Evolutionary conservation across 2,329 filamentous ascomycete species (phyloP).

Genomic region (Ascochyta rabiei): DNA sequence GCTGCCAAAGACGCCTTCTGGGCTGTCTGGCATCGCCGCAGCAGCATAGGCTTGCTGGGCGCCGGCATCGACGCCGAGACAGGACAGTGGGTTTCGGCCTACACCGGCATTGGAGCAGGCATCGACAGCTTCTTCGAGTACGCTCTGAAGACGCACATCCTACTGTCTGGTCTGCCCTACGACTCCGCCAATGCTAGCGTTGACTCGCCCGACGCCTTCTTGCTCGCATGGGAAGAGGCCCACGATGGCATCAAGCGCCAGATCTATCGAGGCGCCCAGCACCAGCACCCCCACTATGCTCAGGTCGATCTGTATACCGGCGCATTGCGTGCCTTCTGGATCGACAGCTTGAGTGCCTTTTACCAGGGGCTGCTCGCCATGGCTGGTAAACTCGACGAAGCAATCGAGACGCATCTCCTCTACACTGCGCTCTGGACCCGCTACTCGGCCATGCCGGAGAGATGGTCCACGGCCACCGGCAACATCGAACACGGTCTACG

Average conservation of each 20-base stretch:
- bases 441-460: constrained; percentile 90
- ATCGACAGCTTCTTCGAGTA: constrained; percentile 99
- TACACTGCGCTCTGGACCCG: constrained; percentile 94
- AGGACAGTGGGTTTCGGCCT: constrained; percentile 85
- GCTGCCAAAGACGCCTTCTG: constrained; percentile 92
- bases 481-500: constrained; percentile 84
- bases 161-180: constrained; percentile 73
- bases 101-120: constrained; percentile 93
- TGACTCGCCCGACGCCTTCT: constrained; percentile 74
- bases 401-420: constrained; percentile 85
- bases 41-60: constrained; percentile 84
- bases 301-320: constrained; percentile 89
- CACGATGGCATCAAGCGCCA: constrained; percentile 89
- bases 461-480: constrained; percentile 86
- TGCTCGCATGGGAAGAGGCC: constrained; percentile 82
- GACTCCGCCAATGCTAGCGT: constrained; percentile 62
- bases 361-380: constrained; percentile 88
- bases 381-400: constrained; percentile 88
- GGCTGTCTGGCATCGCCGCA: constrained; percentile 92
- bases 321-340: constrained; percentile 88
- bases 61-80: constrained; percentile 91
- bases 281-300: constrained; percentile 89
- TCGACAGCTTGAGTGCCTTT: constrained; percentile 94
- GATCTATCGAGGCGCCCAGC: constrained; percentile 76
- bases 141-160: constrained; percentile 88